A percentile compares a stretch with the other conserved stretches of the same genome.
phyloP scores from a whole-genome alignment of 2,329 filamentous ascomycete species.

The Xylariomycetidae sp. region DNA sequence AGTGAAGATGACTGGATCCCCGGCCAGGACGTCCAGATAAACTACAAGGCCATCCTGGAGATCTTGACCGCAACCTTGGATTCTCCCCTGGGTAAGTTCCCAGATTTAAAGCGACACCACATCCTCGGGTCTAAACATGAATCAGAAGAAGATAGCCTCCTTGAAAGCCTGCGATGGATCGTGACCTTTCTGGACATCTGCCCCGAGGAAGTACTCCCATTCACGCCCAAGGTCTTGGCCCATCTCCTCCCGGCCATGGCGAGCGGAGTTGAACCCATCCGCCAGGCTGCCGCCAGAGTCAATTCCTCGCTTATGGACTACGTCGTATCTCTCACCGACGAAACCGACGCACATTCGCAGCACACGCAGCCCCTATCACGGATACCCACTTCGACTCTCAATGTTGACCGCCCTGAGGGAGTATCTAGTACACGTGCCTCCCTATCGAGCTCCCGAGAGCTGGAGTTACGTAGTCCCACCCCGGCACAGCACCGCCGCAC shows the following conservation, averaged over 20 bases:
- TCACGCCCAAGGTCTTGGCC: constrained; percentile 86
- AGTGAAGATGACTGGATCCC: constrained; percentile 94
- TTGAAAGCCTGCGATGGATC: constrained; percentile 91
- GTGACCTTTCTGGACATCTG: constrained; percentile 96
- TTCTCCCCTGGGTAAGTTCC: constrained; percentile 63
- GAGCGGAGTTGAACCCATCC: constrained; percentile 83
- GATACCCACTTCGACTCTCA: constrained; percentile 32
- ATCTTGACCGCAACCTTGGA: constrained; percentile 88
- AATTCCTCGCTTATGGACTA: constrained; percentile 92
- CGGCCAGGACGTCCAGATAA: constrained; percentile 92
- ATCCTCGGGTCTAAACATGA: constrained; percentile 11
- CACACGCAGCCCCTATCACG: constrained; percentile 37
- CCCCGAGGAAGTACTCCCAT: constrained; percentile 90
- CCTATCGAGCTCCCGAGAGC: constrained; percentile 48
- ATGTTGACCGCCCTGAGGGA: constrained; percentile 41
- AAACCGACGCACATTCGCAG: constrained; percentile 38
- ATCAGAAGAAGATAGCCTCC: constrained; percentile 81
- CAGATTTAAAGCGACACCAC: constrained; percentile 2
- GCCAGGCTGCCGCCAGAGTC: constrained; percentile 81
- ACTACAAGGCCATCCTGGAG: constrained; percentile 85
- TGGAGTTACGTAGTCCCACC: constrained; percentile 48
- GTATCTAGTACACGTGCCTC: constrained; percentile 47
- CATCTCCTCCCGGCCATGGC: constrained; percentile 93
- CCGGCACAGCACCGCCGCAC: constrained; percentile 44
- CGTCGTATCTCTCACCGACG: constrained; percentile 84